Conservation (phyloP, 345 rosid genomes). For the Clausena lansium region DNA sequence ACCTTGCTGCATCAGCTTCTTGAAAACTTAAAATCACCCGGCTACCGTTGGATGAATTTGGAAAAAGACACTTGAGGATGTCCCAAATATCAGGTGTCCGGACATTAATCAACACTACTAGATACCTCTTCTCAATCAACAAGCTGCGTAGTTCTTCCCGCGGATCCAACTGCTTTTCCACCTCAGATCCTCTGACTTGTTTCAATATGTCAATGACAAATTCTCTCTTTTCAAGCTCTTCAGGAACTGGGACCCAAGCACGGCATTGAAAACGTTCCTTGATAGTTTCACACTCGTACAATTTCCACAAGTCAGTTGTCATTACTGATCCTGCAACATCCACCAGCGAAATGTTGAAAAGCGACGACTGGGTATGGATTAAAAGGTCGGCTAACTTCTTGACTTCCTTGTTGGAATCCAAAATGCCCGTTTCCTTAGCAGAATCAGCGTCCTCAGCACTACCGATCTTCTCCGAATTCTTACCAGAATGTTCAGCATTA, state of each 20-base stretch:
- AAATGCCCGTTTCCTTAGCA: not conserved
- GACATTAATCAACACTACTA: not conserved
- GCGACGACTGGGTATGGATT: not conserved
- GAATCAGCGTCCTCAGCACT: not conserved
- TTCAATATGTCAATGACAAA: not conserved
- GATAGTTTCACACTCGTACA: not conserved
- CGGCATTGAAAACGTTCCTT: not conserved
- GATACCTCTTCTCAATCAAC: not conserved
- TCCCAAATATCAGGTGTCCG: not conserved
- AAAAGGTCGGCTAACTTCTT: not conserved
- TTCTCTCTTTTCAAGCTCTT: not conserved
- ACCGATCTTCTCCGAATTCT: no score
- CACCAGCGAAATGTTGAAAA: conserved; percentile 19
- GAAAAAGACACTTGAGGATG: not conserved
- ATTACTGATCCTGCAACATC: conserved; percentile 34
- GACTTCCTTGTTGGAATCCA: not conserved
- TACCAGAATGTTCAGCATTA: no score
- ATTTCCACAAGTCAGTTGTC: not conserved
- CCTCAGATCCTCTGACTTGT: not conserved
- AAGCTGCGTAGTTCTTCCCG: not conserved
- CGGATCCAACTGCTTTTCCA: not conserved
- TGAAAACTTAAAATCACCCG: not conserved
- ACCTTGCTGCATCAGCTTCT: not conserved
- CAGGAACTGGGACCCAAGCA: not conserved
- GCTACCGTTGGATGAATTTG: conserved; percentile 8